These are phyloP conservation scores for Turnera subulata DNA, from an alignment of 345 rosid species.

Conservation along the genomic window DNA sequence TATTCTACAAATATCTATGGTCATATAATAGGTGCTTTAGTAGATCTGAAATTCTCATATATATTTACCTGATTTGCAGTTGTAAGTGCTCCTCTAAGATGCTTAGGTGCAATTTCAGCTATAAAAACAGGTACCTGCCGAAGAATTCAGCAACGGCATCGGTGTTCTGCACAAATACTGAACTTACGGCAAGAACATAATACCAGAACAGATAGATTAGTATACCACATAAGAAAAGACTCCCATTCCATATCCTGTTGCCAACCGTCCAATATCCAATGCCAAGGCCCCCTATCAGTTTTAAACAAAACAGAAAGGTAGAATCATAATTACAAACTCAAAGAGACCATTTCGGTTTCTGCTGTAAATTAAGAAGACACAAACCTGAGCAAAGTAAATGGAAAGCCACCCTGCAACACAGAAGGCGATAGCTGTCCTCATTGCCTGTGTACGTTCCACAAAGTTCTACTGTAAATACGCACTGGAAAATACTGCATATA, in stretches of 20 bases:
- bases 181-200: constrained; percentile 3
- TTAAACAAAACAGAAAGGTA: not conserved
- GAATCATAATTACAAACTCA: not conserved
- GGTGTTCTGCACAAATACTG: not conserved
- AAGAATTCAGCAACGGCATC: constrained; percentile 11
- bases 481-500: not conserved
- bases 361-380: not conserved
- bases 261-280: constrained; percentile 72
- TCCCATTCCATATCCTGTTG: constrained; percentile 93
- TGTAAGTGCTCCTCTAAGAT: constrained; percentile 77
- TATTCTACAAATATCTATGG: not conserved
- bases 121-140: constrained; percentile 76
- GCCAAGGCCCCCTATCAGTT: constrained; percentile 49
- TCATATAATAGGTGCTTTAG: not conserved
- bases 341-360: constrained; percentile 1
- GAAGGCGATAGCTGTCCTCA: constrained; percentile 61
- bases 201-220: constrained; percentile 4
- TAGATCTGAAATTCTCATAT: not conserved
- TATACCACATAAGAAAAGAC: constrained; percentile 80
- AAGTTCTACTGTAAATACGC: constrained; percentile 7
- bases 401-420: constrained; percentile 82
- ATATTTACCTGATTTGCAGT: constrained; percentile 71
- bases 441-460: constrained; percentile 45
- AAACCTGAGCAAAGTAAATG: constrained; percentile 82
- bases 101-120: constrained; percentile 86